Percentiles rank a stretch among this genome's conserved stretches.
Evolutionary conservation across 305 asterid species (phyloP).

Genomic region (Petunia hybrid): DNA sequence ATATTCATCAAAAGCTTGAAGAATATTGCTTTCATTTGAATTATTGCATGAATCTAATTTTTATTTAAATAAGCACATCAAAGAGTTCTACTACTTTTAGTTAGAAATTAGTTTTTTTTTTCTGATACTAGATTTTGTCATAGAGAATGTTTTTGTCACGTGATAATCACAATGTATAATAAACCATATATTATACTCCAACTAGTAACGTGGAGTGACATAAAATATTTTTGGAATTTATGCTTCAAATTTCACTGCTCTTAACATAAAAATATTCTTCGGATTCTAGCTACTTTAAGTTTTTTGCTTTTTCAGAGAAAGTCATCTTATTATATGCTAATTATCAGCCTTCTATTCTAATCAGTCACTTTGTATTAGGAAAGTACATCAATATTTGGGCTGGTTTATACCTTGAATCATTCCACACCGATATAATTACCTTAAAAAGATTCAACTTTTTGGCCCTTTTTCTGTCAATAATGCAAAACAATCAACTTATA

Average conservation of each 20-base stretch:
- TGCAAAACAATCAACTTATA: constrained; percentile 11
- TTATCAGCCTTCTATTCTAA: neutral
- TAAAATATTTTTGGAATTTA: neutral
- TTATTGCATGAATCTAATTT: neutral
- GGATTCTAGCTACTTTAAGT: neutral
- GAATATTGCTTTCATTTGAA: neutral
- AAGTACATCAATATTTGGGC: neutral
- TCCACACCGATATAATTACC: neutral
- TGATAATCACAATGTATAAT: no score
- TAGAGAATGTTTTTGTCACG: neutral
- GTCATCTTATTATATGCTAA: constrained; percentile 25
- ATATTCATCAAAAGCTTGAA: neutral
- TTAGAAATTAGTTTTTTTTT: no score
- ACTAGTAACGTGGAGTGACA: neutral
- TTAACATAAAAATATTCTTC: neutral
- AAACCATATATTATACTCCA: neutral
- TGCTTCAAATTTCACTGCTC: neutral
- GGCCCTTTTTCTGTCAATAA: neutral
- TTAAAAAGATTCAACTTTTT: neutral
- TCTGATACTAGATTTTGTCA: neutral
- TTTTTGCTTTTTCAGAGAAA: neutral
- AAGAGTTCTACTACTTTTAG: no score
- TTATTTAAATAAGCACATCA: no score
- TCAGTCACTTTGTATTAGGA: neutral
- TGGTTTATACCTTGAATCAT: no score